These are phyloP conservation scores for Trichoderma gracile DNA, from an alignment of 2,329 filamentous ascomycete species.

Conservation along the genomic window DNA sequence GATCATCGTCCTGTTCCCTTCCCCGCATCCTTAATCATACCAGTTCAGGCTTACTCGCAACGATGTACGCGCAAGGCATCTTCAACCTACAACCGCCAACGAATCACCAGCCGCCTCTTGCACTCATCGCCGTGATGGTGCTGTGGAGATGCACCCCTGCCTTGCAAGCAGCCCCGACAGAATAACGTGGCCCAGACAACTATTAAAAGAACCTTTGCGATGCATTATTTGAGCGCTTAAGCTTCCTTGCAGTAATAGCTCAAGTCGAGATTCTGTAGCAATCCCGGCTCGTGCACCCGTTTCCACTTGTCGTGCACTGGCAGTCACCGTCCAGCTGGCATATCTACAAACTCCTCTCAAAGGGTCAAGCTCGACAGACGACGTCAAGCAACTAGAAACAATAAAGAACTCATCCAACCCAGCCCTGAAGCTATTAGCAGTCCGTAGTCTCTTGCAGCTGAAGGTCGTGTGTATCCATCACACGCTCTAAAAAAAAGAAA, in stretches of 20 bases:
- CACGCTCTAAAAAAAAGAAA: neutral
- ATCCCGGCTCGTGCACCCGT: too few relatives aligned
- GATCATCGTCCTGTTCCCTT: conserved; percentile 8
- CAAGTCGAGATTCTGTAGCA: neutral
- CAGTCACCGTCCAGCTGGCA: too few relatives aligned
- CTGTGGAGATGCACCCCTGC: conserved; percentile 8
- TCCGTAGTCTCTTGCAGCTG: neutral
- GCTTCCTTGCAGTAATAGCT: neutral
- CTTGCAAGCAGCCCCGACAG: conserved; percentile 16
- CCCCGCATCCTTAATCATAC: conserved; percentile 4
- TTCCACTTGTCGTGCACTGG: too few relatives aligned
- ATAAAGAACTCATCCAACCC: neutral
- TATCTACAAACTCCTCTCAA: too few relatives aligned
- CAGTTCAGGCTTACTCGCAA: neutral
- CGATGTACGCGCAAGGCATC: neutral
- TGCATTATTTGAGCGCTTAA: conserved; percentile 5
- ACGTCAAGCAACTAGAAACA: too few relatives aligned
- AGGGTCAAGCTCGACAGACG: too few relatives aligned
- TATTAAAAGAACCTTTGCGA: neutral
- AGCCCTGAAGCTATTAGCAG: neutral
- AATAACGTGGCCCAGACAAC: conserved; percentile 21
- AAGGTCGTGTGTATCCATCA: neutral
- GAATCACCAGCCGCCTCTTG: conserved; percentile 2
- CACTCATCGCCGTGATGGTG: conserved; percentile 3
- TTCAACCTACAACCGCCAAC: neutral